These are phyloP conservation scores for Heimioporus punctisporus DNA, from an alignment of 1,284 basidiomycete genomes.

Conservation along the genomic window DNA sequence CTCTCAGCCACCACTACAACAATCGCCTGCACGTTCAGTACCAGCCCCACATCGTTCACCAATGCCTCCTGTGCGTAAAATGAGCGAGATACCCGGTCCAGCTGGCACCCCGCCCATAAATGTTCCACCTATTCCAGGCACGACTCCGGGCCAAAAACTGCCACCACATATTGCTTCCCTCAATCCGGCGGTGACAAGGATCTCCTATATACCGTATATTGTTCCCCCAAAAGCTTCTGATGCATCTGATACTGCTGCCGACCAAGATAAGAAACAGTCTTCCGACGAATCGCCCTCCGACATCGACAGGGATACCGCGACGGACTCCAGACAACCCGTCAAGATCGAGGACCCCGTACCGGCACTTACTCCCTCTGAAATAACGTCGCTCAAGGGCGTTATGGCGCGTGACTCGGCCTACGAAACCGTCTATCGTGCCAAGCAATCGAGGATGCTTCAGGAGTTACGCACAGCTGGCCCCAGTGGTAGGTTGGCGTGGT, in stretches of 20 bases:
- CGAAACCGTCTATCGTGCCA: slow-evolving; percentile 36
- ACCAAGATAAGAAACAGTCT: slow-evolving; percentile 30
- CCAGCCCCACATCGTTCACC: slow-evolving; percentile 24
- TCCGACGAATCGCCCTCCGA: slow-evolving; percentile 11
- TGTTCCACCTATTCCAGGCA: slow-evolving; percentile 28
- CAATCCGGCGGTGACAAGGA: slow-evolving; percentile 34
- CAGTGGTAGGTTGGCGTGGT: slow-evolving; percentile 30
- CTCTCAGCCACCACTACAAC: slow-evolving; percentile 30
- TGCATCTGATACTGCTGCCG: slow-evolving; percentile 13
- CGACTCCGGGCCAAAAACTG: slow-evolving; percentile 31
- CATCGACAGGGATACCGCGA: slow-evolving; percentile 18
- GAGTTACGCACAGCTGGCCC: slow-evolving; percentile 31
- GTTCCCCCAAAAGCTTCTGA: slow-evolving; percentile 21
- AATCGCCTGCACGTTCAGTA: slow-evolving; percentile 25
- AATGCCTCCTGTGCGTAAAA: slow-evolving; percentile 24
- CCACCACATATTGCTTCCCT: slow-evolving; percentile 35
- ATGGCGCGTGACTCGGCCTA: slow-evolving; percentile 52
- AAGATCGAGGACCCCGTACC: slow-evolving; percentile 35
- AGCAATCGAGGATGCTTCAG: slow-evolving; percentile 28
- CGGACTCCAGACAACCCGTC: slow-evolving; percentile 14
- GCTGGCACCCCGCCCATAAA: slow-evolving; percentile 18
- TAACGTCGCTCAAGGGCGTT: slow-evolving; percentile 43
- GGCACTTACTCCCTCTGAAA: slow-evolving; percentile 40
- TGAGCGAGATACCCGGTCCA: slow-evolving; percentile 20
- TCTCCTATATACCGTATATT: slow-evolving; percentile 30